phyloP scores from a whole-genome alignment of 257 asterid genomes.

The Solanum boliviense region DNA sequence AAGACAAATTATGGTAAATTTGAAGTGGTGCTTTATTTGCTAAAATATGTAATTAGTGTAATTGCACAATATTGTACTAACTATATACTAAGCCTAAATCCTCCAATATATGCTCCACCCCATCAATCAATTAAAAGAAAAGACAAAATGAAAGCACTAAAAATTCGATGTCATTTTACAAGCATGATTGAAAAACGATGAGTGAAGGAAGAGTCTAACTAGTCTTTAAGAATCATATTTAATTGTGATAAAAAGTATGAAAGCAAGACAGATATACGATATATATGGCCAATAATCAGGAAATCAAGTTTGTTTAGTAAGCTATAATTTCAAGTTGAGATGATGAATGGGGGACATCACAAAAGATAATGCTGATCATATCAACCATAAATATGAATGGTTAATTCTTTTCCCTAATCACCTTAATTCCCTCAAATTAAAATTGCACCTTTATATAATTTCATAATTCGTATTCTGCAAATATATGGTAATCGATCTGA shows the following conservation, averaged over 20 bases:
- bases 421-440: not conserved
- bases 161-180: not conserved
- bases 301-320: not conserved
- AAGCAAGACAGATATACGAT: not conserved
- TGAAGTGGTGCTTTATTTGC: not conserved
- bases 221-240: not conserved
- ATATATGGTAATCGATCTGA: not conserved
- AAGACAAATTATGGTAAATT: not conserved
- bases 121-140: not conserved
- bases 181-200: not conserved
- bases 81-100: not conserved
- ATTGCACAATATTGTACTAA: not conserved
- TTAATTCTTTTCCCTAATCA: not conserved
- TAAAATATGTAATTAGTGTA: not conserved
- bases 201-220: not conserved
- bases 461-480: not conserved
- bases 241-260: not conserved
- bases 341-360: slow-evolving; percentile 4
- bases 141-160: not conserved
- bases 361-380: slow-evolving; percentile 3
- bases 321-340: not conserved
- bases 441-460: not conserved
- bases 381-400: not conserved
- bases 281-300: not conserved
- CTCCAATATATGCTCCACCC: not conserved